Conservation (phyloP, 208 protist species). For the Acanthamoeba triangularis region DNA sequence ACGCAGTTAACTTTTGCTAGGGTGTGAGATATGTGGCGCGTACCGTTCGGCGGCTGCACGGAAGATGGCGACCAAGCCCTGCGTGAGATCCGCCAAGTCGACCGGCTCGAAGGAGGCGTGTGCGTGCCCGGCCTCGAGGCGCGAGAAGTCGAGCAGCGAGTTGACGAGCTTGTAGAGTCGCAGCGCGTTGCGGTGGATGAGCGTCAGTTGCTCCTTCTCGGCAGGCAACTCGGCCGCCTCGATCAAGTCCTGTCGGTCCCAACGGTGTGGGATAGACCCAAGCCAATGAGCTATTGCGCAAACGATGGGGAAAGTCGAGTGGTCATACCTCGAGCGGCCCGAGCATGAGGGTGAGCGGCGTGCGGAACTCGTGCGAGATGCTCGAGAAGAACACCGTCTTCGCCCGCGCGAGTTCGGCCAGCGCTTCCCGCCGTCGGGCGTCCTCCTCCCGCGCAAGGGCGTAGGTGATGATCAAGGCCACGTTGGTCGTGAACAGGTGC, state of each 20-base stretch:
- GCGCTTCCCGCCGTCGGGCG: slow-evolving; percentile 4
- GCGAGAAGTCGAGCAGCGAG: slow-evolving; percentile 79
- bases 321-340: slow-evolving; percentile 67
- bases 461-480: slow-evolving; percentile 12
- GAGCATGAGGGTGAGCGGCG: slow-evolving; percentile 81
- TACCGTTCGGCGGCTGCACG: slow-evolving; percentile 56
- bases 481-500: slow-evolving; percentile 6
- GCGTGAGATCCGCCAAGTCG: slow-evolving; percentile 75
- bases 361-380: slow-evolving; percentile 81
- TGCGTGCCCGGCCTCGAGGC: slow-evolving; percentile 78
- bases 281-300: no score
- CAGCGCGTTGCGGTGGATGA: slow-evolving; percentile 56
- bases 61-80: slow-evolving; percentile 68
- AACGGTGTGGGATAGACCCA: no score
- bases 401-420: slow-evolving; percentile 77
- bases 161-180: slow-evolving; percentile 81
- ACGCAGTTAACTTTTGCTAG: background rate
- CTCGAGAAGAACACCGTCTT: slow-evolving; percentile 82
- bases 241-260: slow-evolving; percentile 8
- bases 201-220: slow-evolving; percentile 58
- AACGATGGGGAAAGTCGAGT: background rate
- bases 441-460: slow-evolving; percentile 40
- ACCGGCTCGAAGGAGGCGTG: slow-evolving; percentile 79
- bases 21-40: no score
- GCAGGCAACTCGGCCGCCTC: background rate